Base-by-base conservation (phyloP, 805 yeast genomes). In the Wickerhamiella lipophila region DNA sequence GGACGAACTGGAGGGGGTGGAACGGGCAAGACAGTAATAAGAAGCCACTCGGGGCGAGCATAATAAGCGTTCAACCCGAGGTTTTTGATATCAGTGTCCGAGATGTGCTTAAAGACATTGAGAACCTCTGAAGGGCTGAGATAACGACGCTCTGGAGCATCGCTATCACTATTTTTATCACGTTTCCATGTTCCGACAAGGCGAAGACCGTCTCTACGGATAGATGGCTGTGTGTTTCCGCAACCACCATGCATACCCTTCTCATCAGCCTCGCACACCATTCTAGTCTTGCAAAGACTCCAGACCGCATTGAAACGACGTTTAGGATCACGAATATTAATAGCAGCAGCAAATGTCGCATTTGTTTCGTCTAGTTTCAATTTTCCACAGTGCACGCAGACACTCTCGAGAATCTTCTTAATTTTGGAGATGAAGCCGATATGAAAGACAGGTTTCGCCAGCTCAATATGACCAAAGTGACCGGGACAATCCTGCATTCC, bases 1-100 rank as follows among this genome's bases (percentile, higher is more conserved):
- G 99, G 99, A 66, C 99, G 81, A 29, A 92, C 99, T 30, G 96
- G 97, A 53, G 99, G 99, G 46, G 99, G 99, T 40, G 99, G 99
- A 16, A 92, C 98, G 1, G 99, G 98, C 60, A 92, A 72, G n/a
- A 92, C 97, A 1, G 97, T 87, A 56, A 92, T 77, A 52, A 92
- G 74, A 79, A 92, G 78, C 99, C 98, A 92, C 68, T 92, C 99
- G 2, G 99, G 99, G 59, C 98, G 81, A 1, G 99, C 92, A 60
- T 85, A 92, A 63, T 92, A 96, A 63, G 87, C 94, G 62, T 83
- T 85, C 68, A 92, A 81, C 4, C 99, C 99, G 52, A 92, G 64
- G 56, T 76, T 78, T 42, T 66, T 71, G 53, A 94, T 79, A 63
- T 92, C 99, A 60, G 82, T 83, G 15, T 83, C 72, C 34, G 85